These are phyloP conservation scores for Clarireedia hainanense DNA, from an alignment of 2,329 filamentous ascomycete species.

Conservation along the genomic window DNA sequence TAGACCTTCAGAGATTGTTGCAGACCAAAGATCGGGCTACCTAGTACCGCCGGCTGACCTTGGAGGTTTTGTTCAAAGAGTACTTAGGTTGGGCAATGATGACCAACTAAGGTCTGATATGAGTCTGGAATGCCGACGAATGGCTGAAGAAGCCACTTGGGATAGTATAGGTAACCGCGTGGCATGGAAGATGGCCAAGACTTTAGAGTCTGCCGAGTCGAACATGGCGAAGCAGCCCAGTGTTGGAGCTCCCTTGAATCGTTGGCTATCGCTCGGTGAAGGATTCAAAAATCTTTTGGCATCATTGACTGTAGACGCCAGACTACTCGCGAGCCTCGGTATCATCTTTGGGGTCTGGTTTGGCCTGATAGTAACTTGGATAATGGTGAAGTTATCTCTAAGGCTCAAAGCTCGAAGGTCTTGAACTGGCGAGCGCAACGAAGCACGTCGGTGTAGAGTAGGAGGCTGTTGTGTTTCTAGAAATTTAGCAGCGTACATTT, in stretches of 20 bases:
- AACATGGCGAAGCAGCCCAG: neutral
- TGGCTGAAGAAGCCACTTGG: constrained; percentile 60
- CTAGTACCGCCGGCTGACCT: constrained; percentile 53
- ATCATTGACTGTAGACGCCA: constrained; percentile 15
- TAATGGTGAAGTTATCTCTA: constrained; percentile 18
- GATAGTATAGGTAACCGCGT: constrained; percentile 65
- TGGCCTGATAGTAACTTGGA: constrained; percentile 24
- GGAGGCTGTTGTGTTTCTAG: too few relatives aligned
- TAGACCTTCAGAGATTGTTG: constrained; percentile 57
- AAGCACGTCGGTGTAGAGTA: neutral
- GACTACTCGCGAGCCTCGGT: constrained; percentile 18
- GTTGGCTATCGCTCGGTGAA: constrained; percentile 18
- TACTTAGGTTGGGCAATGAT: constrained; percentile 43
- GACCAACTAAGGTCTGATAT: constrained; percentile 37
- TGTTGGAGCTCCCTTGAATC: constrained; percentile 15
- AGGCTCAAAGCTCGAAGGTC: constrained; percentile 9
- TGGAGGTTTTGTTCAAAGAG: constrained; percentile 46
- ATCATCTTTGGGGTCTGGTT: constrained; percentile 25
- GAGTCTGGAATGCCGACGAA: constrained; percentile 39
- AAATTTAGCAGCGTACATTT: too few relatives aligned
- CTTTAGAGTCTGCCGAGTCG: constrained; percentile 10
- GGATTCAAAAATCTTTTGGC: constrained; percentile 15
- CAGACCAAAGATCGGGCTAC: constrained; percentile 51
- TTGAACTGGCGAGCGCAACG: constrained; percentile 3
- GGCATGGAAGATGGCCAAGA: constrained; percentile 52